Base-by-base conservation (phyloP, 345 rosid genomes). In the Eucalyptus regnans region DNA sequence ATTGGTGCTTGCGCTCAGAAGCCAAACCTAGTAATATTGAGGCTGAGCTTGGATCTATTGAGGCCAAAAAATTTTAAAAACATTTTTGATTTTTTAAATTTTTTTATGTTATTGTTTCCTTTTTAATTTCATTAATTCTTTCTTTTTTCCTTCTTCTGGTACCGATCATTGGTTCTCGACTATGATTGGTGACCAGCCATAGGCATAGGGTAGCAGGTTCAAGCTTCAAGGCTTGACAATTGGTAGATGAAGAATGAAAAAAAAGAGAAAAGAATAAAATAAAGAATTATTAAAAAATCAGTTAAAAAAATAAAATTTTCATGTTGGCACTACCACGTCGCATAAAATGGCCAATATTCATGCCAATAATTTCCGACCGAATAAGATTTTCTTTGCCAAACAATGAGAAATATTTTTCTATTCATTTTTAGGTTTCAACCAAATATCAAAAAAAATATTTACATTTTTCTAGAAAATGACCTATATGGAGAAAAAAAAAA, bases 121-220 rank as follows among this genome's bases (percentile, higher is more conserved):
- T 1, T 52, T 52, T 1, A 52, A 7, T 52, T 52, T 20, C 58
- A 52, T 20, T 52, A 10, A 8, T 52, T 52, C 23, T 0, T 52
- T 52, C 1, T 18, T 18, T 52, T 52, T 56, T 56, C 6, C 62
- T 56, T 56, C 62, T 23, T 56, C 1, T 10, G 0, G 12, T 25
- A 6, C 0, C 1, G 6, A 18, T 18, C 25, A 18, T 25, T 23
- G 1, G 29, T 1, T 56, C 62, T 56, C 1, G 0, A 0, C 25
- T 52, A 52, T 52, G 58, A 52, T 52, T 0, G 3, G 1, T 56
- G 29, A 56, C 29, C 1, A 1, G 29, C 29, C 62, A 56, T 56
- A 23, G 12, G 62, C 3, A 0, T 2, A 25, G 29, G 62, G 12
- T 10, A 25, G 62, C 13, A 0, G 7, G 62, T 29, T 56, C 29